These are phyloP conservation scores for Podospora conica DNA, from an alignment of 495 filamentous ascomycete genomes.

Conservation along the genomic window DNA sequence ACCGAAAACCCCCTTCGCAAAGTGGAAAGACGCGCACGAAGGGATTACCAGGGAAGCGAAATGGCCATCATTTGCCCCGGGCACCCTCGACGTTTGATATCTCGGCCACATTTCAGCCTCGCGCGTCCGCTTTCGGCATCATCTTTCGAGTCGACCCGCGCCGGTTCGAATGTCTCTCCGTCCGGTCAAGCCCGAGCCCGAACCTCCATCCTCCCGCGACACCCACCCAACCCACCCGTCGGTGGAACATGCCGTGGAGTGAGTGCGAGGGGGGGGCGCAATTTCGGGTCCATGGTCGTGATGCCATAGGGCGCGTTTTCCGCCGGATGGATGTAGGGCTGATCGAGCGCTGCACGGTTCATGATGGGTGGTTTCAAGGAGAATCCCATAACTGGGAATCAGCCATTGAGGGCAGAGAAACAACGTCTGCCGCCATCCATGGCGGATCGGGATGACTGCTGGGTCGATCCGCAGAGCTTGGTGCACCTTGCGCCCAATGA, in stretches of 20 bases:
- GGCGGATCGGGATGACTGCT: conserved; percentile 9
- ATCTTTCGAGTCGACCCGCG: not conserved
- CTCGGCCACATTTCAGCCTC: not conserved
- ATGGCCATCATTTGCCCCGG: not conserved
- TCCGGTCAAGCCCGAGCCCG: not conserved
- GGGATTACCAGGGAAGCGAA: not conserved
- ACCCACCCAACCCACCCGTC: not conserved
- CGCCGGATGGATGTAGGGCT: conserved; percentile 16
- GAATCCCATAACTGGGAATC: not conserved
- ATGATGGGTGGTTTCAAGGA: not conserved
- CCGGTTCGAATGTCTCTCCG: not conserved
- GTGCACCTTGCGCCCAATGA: conserved; percentile 8
- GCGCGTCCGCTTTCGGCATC: not conserved
- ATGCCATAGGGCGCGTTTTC: not conserved
- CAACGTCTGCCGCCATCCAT: not conserved
- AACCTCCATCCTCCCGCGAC: not conserved
- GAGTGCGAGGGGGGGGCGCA: not conserved
- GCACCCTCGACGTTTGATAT: not conserved
- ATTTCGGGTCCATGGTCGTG: not conserved
- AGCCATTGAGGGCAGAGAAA: conserved; percentile 13
- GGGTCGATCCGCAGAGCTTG: conserved; percentile 4
- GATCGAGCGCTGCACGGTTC: conserved; percentile 11
- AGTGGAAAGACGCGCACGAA: not conserved
- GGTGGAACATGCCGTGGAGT: not conserved
- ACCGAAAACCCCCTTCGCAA: not conserved